phyloP scores from a whole-genome alignment of 1,284 basidiomycete genomes.

The Cutaneotrichosporon mucoides region DNA sequence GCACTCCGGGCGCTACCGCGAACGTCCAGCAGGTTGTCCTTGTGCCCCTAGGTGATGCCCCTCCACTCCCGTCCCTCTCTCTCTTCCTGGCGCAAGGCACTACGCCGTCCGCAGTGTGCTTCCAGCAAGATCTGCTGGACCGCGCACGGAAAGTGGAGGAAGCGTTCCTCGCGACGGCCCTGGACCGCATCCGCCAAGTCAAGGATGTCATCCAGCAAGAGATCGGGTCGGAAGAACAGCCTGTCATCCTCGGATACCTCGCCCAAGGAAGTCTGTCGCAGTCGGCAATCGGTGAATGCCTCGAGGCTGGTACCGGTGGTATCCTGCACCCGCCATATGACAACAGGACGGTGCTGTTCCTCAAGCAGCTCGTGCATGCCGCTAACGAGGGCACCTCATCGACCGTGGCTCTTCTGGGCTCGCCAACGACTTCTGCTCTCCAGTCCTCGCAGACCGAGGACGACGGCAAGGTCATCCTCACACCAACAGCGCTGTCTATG shows the following conservation, averaged over 20 bases:
- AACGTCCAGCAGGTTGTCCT: constrained; percentile 36
- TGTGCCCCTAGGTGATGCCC: constrained; percentile 44
- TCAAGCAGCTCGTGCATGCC: constrained; percentile 30
- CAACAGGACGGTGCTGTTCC: constrained; percentile 22
- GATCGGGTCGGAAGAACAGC: constrained; percentile 31
- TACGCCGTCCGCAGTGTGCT: constrained; percentile 47
- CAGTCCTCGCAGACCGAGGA: constrained; percentile 10
- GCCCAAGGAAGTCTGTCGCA: constrained; percentile 38
- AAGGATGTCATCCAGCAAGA: constrained; percentile 44
- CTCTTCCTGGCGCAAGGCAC: constrained; percentile 43
- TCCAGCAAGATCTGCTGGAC: constrained; percentile 48
- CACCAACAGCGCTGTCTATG: constrained; percentile 38
- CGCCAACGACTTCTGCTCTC: background rate
- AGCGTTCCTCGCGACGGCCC: constrained; percentile 43
- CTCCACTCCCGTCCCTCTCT: constrained; percentile 43
- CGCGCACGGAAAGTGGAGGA: constrained; percentile 41
- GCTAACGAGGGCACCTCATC: constrained; percentile 22
- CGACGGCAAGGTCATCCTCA: constrained; percentile 32
- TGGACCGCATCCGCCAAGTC: constrained; percentile 29
- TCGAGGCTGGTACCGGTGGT: constrained; percentile 40
- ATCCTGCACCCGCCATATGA: constrained; percentile 46
- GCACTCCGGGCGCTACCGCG: constrained; percentile 4
- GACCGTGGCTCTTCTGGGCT: constrained; percentile 4
- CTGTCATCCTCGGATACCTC: constrained; percentile 44
- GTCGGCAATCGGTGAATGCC: constrained; percentile 33